A percentile compares a stretch with the other conserved stretches of the same genome.
These are phyloP conservation scores for Russula sp. DNA, from an alignment of 768 basidiomycete species.

Conservation along the genomic window DNA sequence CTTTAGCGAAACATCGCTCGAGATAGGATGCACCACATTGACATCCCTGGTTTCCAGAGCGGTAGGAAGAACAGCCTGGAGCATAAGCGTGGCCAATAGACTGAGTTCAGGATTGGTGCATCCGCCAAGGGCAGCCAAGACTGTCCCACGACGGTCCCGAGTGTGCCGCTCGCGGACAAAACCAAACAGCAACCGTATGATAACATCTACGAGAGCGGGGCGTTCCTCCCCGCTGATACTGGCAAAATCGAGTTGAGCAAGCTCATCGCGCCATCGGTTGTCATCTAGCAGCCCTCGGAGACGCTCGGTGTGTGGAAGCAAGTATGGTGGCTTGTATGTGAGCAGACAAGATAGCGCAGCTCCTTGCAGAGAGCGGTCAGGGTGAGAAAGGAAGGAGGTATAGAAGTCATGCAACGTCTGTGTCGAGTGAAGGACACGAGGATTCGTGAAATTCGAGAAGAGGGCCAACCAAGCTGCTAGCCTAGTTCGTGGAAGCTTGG, in stretches of 20 bases:
- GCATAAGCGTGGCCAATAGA: constrained; percentile 81
- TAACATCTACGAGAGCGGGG: constrained; percentile 54
- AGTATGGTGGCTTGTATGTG: constrained; percentile 65
- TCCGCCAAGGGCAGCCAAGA: constrained; percentile 60
- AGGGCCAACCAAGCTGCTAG: constrained; percentile 74
- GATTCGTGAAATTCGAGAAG: constrained; percentile 86
- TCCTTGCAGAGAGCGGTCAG: constrained; percentile 71
- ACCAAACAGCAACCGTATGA: constrained; percentile 79
- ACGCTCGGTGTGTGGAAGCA: constrained; percentile 51
- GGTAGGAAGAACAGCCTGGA: constrained; percentile 49
- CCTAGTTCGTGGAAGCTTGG: constrained; percentile 49
- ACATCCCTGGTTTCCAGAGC: constrained; percentile 20
- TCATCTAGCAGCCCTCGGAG: constrained; percentile 73
- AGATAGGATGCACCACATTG: constrained; percentile 25
- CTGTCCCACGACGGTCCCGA: constrained; percentile 62
- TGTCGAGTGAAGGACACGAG: constrained; percentile 75
- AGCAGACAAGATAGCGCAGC: constrained; percentile 71
- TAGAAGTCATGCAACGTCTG: constrained; percentile 61
- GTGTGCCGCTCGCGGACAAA: constrained; percentile 75
- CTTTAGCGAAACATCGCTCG: constrained; percentile 38
- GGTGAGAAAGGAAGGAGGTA: constrained; percentile 70
- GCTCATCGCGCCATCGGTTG: constrained; percentile 81
- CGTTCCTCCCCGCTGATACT: constrained; percentile 52
- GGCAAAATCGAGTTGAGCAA: constrained; percentile 61
- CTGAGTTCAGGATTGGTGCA: constrained; percentile 69